Evolutionary conservation across 352 stramenopile species (phyloP).

Genomic region (Pelagophyceae sp.): DNA sequence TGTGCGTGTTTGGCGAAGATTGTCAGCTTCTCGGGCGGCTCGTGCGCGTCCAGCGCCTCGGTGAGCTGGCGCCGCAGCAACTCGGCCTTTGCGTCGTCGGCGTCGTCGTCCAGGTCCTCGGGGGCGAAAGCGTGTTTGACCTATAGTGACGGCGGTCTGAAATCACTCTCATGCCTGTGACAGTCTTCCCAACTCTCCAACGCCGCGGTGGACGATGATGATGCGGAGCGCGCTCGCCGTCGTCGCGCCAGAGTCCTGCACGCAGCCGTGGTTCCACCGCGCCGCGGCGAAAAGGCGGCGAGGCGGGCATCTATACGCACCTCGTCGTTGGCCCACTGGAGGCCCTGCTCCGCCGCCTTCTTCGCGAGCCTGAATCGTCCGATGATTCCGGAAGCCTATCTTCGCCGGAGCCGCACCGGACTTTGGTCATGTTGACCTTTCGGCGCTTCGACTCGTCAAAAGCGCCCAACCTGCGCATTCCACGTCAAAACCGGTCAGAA

Average conservation of each 20-base stretch:
- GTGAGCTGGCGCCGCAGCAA: slow-evolving; percentile 65
- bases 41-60: slow-evolving; percentile 47
- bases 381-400: too few species aligned
- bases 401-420: too few species aligned
- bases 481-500: too few species aligned
- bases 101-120: slow-evolving; percentile 34
- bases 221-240: slow-evolving; percentile 81
- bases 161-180: too few species aligned
- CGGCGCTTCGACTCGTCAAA: slow-evolving; percentile 45
- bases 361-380: too few species aligned
- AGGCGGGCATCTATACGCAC: too few species aligned
- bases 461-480: too few species aligned
- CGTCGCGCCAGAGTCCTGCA: slow-evolving; percentile 87
- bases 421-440: slow-evolving; percentile 65
- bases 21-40: slow-evolving; percentile 75
- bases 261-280: too few species aligned
- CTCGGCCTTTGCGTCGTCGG: slow-evolving; percentile 25
- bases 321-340: slow-evolving; percentile 49
- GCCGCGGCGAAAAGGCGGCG: too few species aligned
- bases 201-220: too few species aligned
- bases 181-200: too few species aligned
- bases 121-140: not conserved
- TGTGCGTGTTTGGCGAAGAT: slow-evolving; percentile 80
- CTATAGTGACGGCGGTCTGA: too few species aligned
- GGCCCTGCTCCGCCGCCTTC: slow-evolving; percentile 48